Percentiles rank a stretch among this genome's conserved stretches.
These are phyloP conservation scores for Saccharomycopsis sp. DNA, from an alignment of 805 yeast genomes.

Conservation along the genomic window DNA sequence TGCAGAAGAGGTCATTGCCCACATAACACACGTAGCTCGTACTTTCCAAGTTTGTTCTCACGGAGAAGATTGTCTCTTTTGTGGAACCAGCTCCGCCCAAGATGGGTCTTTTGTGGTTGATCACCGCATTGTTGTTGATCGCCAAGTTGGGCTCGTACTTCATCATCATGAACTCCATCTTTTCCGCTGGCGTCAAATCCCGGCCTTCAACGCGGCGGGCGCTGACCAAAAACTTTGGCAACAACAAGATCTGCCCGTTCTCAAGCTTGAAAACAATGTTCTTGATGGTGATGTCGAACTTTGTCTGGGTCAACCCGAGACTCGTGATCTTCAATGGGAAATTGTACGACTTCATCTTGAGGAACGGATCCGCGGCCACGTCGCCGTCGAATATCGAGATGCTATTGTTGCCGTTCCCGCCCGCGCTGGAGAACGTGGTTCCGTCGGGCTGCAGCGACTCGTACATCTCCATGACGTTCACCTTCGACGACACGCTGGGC, in stretches of 20 bases:
- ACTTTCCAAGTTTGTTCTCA: slow-evolving; percentile 69
- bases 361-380: slow-evolving; percentile 32
- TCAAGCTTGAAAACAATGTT: slow-evolving; percentile 50
- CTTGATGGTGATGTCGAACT: slow-evolving; percentile 59
- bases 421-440: slow-evolving; percentile 26
- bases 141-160: slow-evolving; percentile 57
- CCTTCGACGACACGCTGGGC: slow-evolving; percentile 44
- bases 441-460: slow-evolving; percentile 52
- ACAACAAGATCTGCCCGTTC: slow-evolving; percentile 50
- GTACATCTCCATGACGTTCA: slow-evolving; percentile 71
- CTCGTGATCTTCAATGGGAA: slow-evolving; percentile 50
- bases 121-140: slow-evolving; percentile 37
- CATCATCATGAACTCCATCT: slow-evolving; percentile 45
- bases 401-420: slow-evolving; percentile 7
- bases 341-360: slow-evolving; percentile 47
- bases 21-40: slow-evolving; percentile 62
- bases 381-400: slow-evolving; percentile 1
- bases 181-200: slow-evolving; percentile 42
- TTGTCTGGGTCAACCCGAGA: slow-evolving; percentile 48
- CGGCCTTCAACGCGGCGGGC: slow-evolving; percentile 60
- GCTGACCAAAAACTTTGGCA: slow-evolving; percentile 48
- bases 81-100: slow-evolving; percentile 23
- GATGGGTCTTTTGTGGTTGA: slow-evolving; percentile 45
- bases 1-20: slow-evolving; percentile 69
- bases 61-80: slow-evolving; percentile 32